A percentile compares a stretch with the other conserved stretches of the same genome.
Conservation (phyloP, 148 eudicot species). For the Vaccinium macrocarpon region DNA sequence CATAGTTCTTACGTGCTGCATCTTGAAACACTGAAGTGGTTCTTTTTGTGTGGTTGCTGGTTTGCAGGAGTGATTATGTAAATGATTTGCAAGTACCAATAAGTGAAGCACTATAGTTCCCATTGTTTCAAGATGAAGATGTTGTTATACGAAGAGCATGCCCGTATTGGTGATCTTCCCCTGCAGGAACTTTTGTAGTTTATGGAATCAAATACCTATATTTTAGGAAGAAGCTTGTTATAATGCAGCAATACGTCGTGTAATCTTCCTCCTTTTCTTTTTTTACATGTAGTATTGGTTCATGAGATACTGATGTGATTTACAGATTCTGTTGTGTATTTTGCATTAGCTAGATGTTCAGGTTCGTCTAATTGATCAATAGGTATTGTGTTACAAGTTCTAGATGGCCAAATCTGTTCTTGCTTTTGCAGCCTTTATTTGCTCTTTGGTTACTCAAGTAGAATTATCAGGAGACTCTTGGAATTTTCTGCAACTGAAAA, state of each 20-base stretch:
- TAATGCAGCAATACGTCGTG: background rate
- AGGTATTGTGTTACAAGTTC: background rate
- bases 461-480: background rate
- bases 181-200: background rate
- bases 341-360: background rate
- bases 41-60: background rate
- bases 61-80: slow-evolving; percentile 14
- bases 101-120: background rate
- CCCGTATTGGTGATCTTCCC: background rate
- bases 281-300: background rate
- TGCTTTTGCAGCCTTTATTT: background rate
- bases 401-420: background rate
- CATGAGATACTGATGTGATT: background rate
- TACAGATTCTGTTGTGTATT: background rate
- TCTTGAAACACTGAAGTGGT: background rate
- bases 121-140: background rate
- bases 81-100: background rate
- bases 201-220: background rate
- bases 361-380: background rate
- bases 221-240: background rate
- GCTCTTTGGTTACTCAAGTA: background rate
- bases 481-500: background rate
- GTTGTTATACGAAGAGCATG: background rate
- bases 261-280: background rate
- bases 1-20: background rate